These are phyloP conservation scores for Citrus sp. DNA, from an alignment of 345 rosid species.

Conservation along the genomic window DNA sequence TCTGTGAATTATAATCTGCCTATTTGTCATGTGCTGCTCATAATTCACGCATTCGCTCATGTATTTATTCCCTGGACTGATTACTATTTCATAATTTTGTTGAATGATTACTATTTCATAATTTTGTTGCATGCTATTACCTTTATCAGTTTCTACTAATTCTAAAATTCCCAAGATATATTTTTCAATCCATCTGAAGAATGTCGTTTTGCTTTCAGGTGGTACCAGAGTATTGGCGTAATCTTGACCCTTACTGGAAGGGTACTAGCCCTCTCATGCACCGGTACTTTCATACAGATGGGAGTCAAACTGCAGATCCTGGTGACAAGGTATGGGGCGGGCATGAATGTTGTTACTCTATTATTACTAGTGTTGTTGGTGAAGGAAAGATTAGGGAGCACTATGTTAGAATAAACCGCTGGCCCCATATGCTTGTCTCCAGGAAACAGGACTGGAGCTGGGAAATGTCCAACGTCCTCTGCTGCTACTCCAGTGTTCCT, in stretches of 20 bases:
- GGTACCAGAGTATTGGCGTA: constrained; percentile 58
- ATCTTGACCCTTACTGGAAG: constrained; percentile 58
- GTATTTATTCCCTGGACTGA: not conserved
- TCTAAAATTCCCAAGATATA: not conserved
- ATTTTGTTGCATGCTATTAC: not conserved
- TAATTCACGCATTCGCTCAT: not conserved
- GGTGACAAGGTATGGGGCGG: constrained; percentile 63
- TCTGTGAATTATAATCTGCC: not conserved
- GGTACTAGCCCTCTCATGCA: constrained; percentile 48
- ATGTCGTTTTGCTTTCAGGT: constrained; percentile 26
- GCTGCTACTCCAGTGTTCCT: constrained; percentile 48
- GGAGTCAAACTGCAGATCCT: constrained; percentile 62
- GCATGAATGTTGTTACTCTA: constrained; percentile 52
- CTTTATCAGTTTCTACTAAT: not conserved
- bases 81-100: not conserved
- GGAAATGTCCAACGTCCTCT: constrained; percentile 53
- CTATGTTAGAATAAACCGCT: constrained; percentile 57
- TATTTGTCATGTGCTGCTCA: not conserved
- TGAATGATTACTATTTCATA: not conserved
- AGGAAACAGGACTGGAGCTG: constrained; percentile 71
- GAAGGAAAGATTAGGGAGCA: constrained; percentile 51
- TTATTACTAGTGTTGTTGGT: constrained; percentile 41
- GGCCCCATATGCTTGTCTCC: constrained; percentile 37
- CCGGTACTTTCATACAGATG: constrained; percentile 58
- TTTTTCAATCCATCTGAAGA: not conserved